These are phyloP conservation scores for Leccinum disarticulatum DNA, from an alignment of 768 basidiomycete genomes.

Conservation along the genomic window DNA sequence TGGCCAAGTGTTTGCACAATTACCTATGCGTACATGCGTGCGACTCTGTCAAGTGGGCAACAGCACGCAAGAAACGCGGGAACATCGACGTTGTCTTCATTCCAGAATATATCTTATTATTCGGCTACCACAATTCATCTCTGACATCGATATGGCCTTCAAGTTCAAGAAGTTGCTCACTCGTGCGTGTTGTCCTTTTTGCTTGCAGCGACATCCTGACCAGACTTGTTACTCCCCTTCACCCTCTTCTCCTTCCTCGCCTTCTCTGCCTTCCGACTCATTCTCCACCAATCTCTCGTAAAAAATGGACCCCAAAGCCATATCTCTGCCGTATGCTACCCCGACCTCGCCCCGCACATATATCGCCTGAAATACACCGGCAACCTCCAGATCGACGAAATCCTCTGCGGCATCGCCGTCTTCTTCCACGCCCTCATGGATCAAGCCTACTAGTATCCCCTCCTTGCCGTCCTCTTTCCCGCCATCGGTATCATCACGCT, in stretches of 20 bases:
- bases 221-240: constrained; percentile 19
- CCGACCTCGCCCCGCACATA: constrained; percentile 16
- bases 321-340: constrained; percentile 36
- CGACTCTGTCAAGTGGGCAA: too few relatives aligned
- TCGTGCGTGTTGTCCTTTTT: background rate
- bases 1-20: too few relatives aligned
- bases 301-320: constrained; percentile 10
- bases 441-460: constrained; percentile 14
- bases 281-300: constrained; percentile 13
- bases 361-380: constrained; percentile 45
- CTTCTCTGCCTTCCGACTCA: constrained; percentile 10
- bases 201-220: background rate
- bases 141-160: background rate
- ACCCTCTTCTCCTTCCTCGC: constrained; percentile 19
- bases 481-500: constrained; percentile 25
- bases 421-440: constrained; percentile 43
- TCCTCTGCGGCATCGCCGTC: constrained; percentile 43
- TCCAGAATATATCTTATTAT: too few relatives aligned
- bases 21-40: too few relatives aligned
- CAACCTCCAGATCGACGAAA: constrained; percentile 33
- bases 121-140: constrained; percentile 1
- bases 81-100: too few relatives aligned
- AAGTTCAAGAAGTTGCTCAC: constrained; percentile 3
- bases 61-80: too few relatives aligned
- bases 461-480: constrained; percentile 17